These are phyloP conservation scores for Amylocarpus encephaloides DNA, from an alignment of 2,329 filamentous ascomycete genomes.

Conservation along the genomic window DNA sequence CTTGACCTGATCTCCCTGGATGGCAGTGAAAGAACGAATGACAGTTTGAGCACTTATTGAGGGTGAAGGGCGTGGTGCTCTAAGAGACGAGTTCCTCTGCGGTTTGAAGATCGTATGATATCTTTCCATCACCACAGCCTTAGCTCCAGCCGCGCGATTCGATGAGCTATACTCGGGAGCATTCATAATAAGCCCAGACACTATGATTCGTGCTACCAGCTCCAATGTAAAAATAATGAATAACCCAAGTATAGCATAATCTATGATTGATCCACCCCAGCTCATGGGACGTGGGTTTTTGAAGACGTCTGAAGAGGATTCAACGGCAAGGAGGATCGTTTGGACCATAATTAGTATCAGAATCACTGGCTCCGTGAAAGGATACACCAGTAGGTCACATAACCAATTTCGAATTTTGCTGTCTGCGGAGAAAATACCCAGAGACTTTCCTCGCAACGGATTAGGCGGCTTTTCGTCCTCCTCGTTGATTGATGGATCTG, in stretches of 20 bases:
- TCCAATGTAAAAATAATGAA: constrained; percentile 90
- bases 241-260: constrained; percentile 61
- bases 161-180: constrained; percentile 88
- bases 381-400: constrained; percentile 80
- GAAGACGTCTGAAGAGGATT: constrained; percentile 68
- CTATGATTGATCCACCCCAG: constrained; percentile 53
- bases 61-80: constrained; percentile 17
- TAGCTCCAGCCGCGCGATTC: constrained; percentile 68
- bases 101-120: constrained; percentile 76
- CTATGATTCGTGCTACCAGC: constrained; percentile 73
- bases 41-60: constrained; percentile 22
- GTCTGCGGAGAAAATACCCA: constrained; percentile 77
- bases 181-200: constrained; percentile 90
- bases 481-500: constrained; percentile 15
- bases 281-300: constrained; percentile 48
- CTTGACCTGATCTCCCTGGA: constrained; percentile 52
- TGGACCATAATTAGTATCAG: constrained; percentile 83
- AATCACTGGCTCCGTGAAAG: constrained; percentile 79
- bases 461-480: constrained; percentile 49
- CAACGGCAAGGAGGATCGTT: constrained; percentile 78
- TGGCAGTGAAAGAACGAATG: constrained; percentile 44
- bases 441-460: constrained; percentile 76
- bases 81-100: constrained; percentile 50
- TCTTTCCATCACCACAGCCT: constrained; percentile 68
- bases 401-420: constrained; percentile 67